Evolutionary conservation across 805 yeast species (phyloP).

Genomic region (Metschnikowia sp.): DNA sequence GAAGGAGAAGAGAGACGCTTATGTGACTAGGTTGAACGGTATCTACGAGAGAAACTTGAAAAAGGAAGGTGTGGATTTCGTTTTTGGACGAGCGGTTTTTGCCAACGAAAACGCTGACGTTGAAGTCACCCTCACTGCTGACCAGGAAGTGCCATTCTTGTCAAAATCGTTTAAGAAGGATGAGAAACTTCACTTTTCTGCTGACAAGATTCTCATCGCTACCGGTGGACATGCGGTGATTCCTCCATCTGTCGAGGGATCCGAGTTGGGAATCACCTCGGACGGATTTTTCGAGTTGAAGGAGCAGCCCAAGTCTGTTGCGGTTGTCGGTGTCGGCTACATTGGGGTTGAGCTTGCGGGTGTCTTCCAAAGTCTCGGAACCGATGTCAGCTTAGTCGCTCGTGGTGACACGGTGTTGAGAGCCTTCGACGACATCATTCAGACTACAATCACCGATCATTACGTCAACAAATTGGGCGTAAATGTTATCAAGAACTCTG

Average conservation of each 20-base stretch:
- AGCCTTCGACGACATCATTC: conserved; percentile 80
- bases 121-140: conserved; percentile 58
- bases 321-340: conserved; percentile 96
- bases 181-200: conserved; percentile 63
- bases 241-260: conserved; percentile 73
- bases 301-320: conserved; percentile 86
- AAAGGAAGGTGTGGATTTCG: conserved; percentile 84
- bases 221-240: conserved; percentile 86
- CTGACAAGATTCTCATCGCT: conserved; percentile 82
- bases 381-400: conserved; percentile 82
- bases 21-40: conserved; percentile 81
- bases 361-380: conserved; percentile 82
- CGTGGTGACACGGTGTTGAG: conserved; percentile 91
- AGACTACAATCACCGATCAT: conserved; percentile 71
- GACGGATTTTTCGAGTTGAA: conserved; percentile 87
- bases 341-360: conserved; percentile 96
- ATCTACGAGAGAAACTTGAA: conserved; percentile 84
- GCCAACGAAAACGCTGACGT: conserved; percentile 61
- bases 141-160: conserved; percentile 37
- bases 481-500: conserved; percentile 66
- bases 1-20: conserved; percentile 90
- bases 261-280: conserved; percentile 78
- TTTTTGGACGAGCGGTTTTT: conserved; percentile 85
- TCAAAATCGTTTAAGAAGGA: conserved; percentile 37
- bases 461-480: conserved; percentile 77